Evolutionary conservation across 2,329 filamentous ascomycete species (phyloP).

Genomic region (Ophiocordyceps australis): DNA sequence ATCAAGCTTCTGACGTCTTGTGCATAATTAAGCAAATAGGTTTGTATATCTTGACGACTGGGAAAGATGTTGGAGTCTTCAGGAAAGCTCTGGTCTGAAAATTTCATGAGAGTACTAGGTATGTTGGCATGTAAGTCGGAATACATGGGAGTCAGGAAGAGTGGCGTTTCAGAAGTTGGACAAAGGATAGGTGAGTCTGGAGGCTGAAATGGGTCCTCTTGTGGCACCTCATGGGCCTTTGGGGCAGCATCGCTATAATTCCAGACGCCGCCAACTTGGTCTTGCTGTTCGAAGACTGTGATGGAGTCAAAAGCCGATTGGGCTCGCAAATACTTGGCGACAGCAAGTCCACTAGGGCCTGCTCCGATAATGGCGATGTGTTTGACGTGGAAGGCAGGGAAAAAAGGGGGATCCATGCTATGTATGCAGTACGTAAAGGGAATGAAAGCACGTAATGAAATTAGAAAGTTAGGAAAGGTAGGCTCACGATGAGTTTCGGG

Average conservation of each 20-base stretch:
- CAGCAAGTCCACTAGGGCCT: conserved; percentile 60
- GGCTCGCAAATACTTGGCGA: conserved; percentile 63
- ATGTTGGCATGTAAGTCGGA: conserved; percentile 75
- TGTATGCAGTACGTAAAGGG: too few relatives aligned
- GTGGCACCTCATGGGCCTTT: conserved; percentile 39
- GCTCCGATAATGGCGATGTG: conserved; percentile 66
- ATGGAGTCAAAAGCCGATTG: conserved; percentile 51
- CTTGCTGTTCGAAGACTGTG: conserved; percentile 67
- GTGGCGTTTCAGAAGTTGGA: conserved; percentile 19
- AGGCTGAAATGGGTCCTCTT: conserved; percentile 44
- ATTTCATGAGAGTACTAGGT: conserved; percentile 64
- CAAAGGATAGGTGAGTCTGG: conserved; percentile 44
- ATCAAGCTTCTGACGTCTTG: conserved; percentile 49
- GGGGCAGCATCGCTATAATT: conserved; percentile 44
- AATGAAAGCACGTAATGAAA: too few relatives aligned
- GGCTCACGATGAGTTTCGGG: too few relatives aligned
- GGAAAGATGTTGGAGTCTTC: conserved; percentile 55
- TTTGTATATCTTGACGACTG: conserved; percentile 46
- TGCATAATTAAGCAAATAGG: conserved; percentile 59
- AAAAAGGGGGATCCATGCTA: too few relatives aligned
- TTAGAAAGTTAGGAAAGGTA: too few relatives aligned
- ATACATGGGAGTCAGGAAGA: conserved; percentile 75
- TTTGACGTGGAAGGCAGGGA: conserved; percentile 32
- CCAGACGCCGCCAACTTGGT: conserved; percentile 69
- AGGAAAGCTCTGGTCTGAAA: conserved; percentile 51